These are phyloP conservation scores for Gloeostereum incarnatum DNA, from an alignment of 768 basidiomycete species.

Conservation along the genomic window DNA sequence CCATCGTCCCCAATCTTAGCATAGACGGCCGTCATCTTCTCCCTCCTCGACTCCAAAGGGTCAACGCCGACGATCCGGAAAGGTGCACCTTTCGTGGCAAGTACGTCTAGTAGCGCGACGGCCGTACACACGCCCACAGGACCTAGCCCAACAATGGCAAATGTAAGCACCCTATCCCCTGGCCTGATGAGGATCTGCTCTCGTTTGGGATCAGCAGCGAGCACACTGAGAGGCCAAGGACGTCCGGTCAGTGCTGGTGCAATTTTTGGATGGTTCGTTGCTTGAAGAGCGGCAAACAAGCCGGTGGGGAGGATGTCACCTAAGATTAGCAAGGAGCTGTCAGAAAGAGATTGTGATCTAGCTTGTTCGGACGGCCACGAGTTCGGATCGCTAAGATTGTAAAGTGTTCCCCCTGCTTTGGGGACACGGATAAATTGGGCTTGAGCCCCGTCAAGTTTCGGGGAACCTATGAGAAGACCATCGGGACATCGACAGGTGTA, in stretches of 20 bases:
- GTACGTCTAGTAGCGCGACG: constrained; percentile 54
- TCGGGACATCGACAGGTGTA: constrained; percentile 63
- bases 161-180: constrained; percentile 43
- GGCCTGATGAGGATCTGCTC: constrained; percentile 18
- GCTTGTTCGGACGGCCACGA: constrained; percentile 35
- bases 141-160: constrained; percentile 68
- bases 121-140: constrained; percentile 71
- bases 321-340: constrained; percentile 60
- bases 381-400: constrained; percentile 43
- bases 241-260: constrained; percentile 46
- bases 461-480: constrained; percentile 57
- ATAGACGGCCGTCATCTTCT: constrained; percentile 53
- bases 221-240: constrained; percentile 48
- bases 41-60: constrained; percentile 42
- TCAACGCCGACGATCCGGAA: constrained; percentile 61
- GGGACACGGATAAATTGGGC: constrained; percentile 75
- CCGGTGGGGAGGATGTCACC: constrained; percentile 79
- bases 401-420: constrained; percentile 72
- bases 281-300: constrained; percentile 66
- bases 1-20: constrained; percentile 33
- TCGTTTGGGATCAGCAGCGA: constrained; percentile 9
- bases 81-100: constrained; percentile 31
- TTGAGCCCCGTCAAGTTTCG: constrained; percentile 61
- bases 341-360: too few species aligned
- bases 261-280: constrained; percentile 64